phyloP scores from a whole-genome alignment of 2,329 filamentous ascomycete species.

The Fusarium sp. region DNA sequence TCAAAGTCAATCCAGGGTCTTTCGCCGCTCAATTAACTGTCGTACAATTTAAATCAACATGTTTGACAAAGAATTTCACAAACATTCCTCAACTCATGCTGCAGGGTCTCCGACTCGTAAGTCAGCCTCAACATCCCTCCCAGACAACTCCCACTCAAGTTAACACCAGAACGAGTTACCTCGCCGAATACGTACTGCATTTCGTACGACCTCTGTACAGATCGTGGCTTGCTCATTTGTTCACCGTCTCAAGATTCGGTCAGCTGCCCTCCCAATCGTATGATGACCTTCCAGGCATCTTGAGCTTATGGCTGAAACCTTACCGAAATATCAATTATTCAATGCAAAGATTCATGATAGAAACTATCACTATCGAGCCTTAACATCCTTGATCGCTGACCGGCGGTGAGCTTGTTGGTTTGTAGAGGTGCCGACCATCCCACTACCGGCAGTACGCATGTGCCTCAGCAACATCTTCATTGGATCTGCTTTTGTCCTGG shows the following conservation, averaged over 20 bases:
- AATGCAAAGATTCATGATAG: conserved; percentile 9
- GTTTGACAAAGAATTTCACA: not conserved
- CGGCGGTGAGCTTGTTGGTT: conserved; percentile 35
- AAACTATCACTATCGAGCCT: not conserved
- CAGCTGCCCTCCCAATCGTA: conserved; percentile 38
- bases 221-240: conserved; percentile 35
- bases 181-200: conserved; percentile 27
- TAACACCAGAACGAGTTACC: conserved; percentile 4
- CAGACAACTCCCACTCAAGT: not conserved
- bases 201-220: conserved; percentile 34
- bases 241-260: conserved; percentile 40
- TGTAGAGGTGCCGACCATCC: conserved; percentile 32
- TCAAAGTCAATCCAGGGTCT: not conserved
- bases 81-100: not conserved
- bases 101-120: not conserved
- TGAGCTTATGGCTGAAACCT: conserved; percentile 5
- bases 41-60: not conserved
- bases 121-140: conserved; percentile 8
- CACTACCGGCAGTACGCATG: conserved; percentile 31
- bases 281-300: conserved; percentile 30
- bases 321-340: conserved; percentile 1
- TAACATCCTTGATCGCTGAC: conserved; percentile 27
- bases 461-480: conserved; percentile 22
- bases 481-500: conserved; percentile 17
- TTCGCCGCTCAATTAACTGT: not conserved